Evolutionary conservation across 148 eudicot species (phyloP).

Genomic region (Drosera capensis): DNA sequence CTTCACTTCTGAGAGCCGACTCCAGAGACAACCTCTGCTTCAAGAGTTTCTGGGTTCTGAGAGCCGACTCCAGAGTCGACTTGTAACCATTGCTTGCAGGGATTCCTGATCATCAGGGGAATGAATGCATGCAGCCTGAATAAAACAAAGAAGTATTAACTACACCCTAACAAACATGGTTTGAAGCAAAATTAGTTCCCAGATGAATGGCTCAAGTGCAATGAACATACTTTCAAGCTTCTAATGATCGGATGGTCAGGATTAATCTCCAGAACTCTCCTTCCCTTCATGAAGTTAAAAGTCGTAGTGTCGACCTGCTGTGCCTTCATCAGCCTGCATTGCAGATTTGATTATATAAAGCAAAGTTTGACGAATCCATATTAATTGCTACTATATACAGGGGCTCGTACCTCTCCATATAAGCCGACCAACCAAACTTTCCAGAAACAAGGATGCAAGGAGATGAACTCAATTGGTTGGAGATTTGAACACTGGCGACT

Average conservation of each 20-base stretch:
- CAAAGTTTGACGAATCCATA: too few relatives aligned
- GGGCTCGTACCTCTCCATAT: slow-evolving; percentile 85
- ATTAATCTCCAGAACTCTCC: slow-evolving; percentile 89
- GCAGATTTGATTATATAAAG: background rate
- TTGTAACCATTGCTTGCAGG: slow-evolving; percentile 60
- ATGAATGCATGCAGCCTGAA: slow-evolving; percentile 54
- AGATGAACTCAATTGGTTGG: slow-evolving; percentile 71
- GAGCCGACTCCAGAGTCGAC: slow-evolving; percentile 53
- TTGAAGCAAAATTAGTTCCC: too few relatives aligned
- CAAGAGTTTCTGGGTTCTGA: slow-evolving; percentile 23
- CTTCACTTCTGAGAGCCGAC: slow-evolving; percentile 1
- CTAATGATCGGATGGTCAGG: slow-evolving; percentile 71
- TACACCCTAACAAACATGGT: too few relatives aligned
- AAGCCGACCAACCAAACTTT: slow-evolving; percentile 82
- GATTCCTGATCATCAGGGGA: slow-evolving; percentile 68
- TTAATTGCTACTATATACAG: too few relatives aligned
- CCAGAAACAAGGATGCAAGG: slow-evolving; percentile 95
- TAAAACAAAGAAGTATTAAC: background rate
- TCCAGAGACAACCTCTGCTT: slow-evolving; percentile 58
- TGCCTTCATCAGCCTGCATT: slow-evolving; percentile 80
- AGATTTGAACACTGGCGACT: slow-evolving; percentile 87
- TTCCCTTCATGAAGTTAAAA: slow-evolving; percentile 70
- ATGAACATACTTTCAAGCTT: slow-evolving; percentile 55
- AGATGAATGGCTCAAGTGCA: background rate
- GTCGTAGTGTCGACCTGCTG: slow-evolving; percentile 44